Evolutionary conservation across 805 yeast genomes (phyloP), one percentile per base, ranked within the genome.

Genomic region (Hanseniaspora clermontiae): DNA sequence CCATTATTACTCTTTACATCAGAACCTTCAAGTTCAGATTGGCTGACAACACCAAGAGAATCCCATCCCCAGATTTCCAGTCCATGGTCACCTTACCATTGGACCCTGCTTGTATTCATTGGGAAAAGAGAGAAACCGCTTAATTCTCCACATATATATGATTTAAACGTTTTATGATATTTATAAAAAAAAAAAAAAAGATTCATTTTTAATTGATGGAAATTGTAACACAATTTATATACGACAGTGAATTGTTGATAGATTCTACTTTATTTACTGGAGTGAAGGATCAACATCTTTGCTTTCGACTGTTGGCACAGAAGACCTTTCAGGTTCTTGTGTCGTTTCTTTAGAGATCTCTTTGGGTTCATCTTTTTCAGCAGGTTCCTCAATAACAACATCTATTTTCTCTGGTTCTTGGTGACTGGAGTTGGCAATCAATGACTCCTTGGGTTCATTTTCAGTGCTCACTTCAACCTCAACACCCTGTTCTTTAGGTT

Each of bases 31-130:
- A 78, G 68, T 90, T 96, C 96, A 75, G 77, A 40, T 75, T 81
- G 58, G 79, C 83, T 51, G 71, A 70, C 36, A 82, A 83, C 49
- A 57, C 49, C 34, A 69, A 68, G 31, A 63, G 67, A 20, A 71
- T 82, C 29, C 93, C 95, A 54, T 72, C 70, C 11, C 81, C 84
- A 57, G 95, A 89, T 71, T 88, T 80, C 71, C 81, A 84, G 61
- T 82, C 90, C 53, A 91, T 91, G 98, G 96, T 91, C 54, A 87
- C 96, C 24, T 78, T 91, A 65, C 97, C 98, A 52, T 68, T 74
- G 63, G 81, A 77, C 53, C 95, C 95, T 49, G 87, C 91, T 40
- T 73, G 75, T 57, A 79, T 85, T 58, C 66, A 70, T 46, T 85
- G 89, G 88, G 84, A 82, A 68, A 81, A 78, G 72, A 82, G 91